These are phyloP conservation scores for Hawksworthiomyces lignivorus DNA, from an alignment of 2,329 filamentous ascomycete genomes.

Conservation along the genomic window DNA sequence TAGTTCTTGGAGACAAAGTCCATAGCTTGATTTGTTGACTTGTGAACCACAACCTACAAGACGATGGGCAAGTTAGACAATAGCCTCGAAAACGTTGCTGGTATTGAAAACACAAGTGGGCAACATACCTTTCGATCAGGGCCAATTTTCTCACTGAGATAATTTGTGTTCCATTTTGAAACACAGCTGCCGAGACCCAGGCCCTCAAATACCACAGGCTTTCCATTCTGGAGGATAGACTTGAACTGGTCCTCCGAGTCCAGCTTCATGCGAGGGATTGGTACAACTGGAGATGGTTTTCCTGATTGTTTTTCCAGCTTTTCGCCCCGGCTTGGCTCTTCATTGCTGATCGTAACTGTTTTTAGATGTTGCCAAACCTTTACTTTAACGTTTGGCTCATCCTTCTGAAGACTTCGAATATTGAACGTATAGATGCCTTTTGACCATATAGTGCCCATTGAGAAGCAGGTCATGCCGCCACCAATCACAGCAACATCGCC, in stretches of 20 bases:
- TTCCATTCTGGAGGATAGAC: constrained; percentile 46
- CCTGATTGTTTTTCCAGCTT: too few relatives aligned
- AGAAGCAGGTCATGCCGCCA: constrained; percentile 83
- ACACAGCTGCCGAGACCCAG: constrained; percentile 62
- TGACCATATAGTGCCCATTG: constrained; percentile 84
- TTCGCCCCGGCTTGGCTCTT: background rate
- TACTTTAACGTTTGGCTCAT: background rate
- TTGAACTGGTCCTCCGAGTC: constrained; percentile 50
- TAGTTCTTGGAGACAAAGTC: constrained; percentile 83
- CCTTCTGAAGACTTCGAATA: background rate
- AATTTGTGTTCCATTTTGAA: constrained; percentile 58
- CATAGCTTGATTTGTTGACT: constrained; percentile 59
- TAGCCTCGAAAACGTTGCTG: too few relatives aligned
- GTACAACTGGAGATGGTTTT: background rate
- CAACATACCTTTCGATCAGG: constrained; percentile 42
- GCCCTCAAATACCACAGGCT: constrained; percentile 58
- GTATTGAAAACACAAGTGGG: background rate
- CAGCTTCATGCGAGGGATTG: constrained; percentile 46
- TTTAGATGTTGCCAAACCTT: constrained; percentile 7
- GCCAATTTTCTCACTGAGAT: constrained; percentile 58
- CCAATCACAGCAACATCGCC: constrained; percentile 57
- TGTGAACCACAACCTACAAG: constrained; percentile 62
- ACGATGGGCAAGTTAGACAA: too few relatives aligned
- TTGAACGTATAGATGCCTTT: constrained; percentile 43
- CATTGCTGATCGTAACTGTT: constrained; percentile 8